Evolutionary conservation across 176 grass and related monocot genomes (phyloP), one percentile per base, ranked within the genome.

Genomic region (Rhynchospora pubera): DNA sequence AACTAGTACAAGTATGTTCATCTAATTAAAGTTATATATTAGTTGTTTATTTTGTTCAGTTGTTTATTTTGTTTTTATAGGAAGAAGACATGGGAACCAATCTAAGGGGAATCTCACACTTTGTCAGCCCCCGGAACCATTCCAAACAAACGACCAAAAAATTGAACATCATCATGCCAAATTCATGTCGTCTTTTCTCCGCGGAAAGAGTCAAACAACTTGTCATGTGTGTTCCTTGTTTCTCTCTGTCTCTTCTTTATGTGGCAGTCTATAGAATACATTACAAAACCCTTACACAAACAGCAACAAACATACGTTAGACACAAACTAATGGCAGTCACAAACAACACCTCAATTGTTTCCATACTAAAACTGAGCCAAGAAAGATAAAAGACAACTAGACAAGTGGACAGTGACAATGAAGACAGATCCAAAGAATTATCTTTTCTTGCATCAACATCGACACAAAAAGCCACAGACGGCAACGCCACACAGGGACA

Each of bases 121-220:
- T 57, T 55, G 46, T 77, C 48, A 14, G 45, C 22, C 24, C 32
- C 44, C 16, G 15, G 4, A 56, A 1, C 7, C 24, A 55, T 30
- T 57, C 14, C 1, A 56, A 77, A 48, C 15, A 77, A 77, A 77
- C 21, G 7, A 14, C 19, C 0, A 23, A 30, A n/a, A 55, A 39
- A 52, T 55, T 77, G 47, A 77, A 32, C 44, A 15, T 28, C 73
- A 77, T 77, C 48, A 77, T 48, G 70, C 70, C 70, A 76, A 75
- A 46, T 52, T 77, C 47, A 30, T 77, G 45, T 26, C 2, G 21
- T 77, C 19, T 28, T 8, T 77, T 76, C n/a, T 26, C 45, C 0
- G 0, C 0, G 4, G 18, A 53, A 76, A 76, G 0, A 16, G 32
- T 67, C 64, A 67, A n/a, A 6, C 0, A 67, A 1, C 11, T 13